Conservation (phyloP, 169 alveolate genomes). For the Babesia bovis region DNA sequence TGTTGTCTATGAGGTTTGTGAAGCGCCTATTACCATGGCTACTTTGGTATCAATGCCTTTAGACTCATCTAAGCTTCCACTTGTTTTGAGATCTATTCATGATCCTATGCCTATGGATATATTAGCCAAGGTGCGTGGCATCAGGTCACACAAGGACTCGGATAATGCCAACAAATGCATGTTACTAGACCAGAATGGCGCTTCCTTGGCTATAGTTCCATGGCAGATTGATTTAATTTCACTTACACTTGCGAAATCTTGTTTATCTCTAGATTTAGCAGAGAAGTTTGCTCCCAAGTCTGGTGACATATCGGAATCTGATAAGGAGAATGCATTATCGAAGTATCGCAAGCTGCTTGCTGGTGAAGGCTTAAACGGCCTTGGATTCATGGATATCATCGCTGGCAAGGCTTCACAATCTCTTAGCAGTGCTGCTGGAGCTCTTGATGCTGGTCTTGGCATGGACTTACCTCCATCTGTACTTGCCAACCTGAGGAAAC, state of each 20-base stretch:
- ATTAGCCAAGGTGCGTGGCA: slow-evolving; percentile 40
- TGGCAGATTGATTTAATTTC: slow-evolving; percentile 65
- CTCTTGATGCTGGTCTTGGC: slow-evolving; percentile 65
- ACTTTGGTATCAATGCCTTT: slow-evolving; percentile 12
- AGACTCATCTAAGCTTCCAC: neutral
- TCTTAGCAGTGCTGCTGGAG: neutral
- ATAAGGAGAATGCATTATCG: slow-evolving; percentile 44
- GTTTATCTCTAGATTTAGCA: slow-evolving; percentile 59
- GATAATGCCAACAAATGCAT: slow-evolving; percentile 25
- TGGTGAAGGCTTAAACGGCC: slow-evolving; percentile 75
- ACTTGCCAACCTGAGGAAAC: slow-evolving; percentile 63
- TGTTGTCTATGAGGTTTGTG: neutral
- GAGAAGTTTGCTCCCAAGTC: slow-evolving; percentile 43
- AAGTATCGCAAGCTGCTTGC: slow-evolving; percentile 66
- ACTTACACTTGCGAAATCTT: slow-evolving; percentile 59
- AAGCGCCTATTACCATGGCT: slow-evolving; percentile 13
- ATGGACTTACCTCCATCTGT: slow-evolving; percentile 66
- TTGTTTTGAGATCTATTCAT: slow-evolving; percentile 20
- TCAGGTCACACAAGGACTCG: slow-evolving; percentile 53
- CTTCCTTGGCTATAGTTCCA: slow-evolving; percentile 58
- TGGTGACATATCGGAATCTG: slow-evolving; percentile 20
- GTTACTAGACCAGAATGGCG: slow-evolving; percentile 43
- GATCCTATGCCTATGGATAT: slow-evolving; percentile 62
- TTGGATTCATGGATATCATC: slow-evolving; percentile 57
- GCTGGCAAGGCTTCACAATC: slow-evolving; percentile 31